Evolutionary conservation across 2,329 filamentous ascomycete species (phyloP), one percentile per base, ranked within the genome.

Genomic region (Chrysoporthe deuterocubensis): DNA sequence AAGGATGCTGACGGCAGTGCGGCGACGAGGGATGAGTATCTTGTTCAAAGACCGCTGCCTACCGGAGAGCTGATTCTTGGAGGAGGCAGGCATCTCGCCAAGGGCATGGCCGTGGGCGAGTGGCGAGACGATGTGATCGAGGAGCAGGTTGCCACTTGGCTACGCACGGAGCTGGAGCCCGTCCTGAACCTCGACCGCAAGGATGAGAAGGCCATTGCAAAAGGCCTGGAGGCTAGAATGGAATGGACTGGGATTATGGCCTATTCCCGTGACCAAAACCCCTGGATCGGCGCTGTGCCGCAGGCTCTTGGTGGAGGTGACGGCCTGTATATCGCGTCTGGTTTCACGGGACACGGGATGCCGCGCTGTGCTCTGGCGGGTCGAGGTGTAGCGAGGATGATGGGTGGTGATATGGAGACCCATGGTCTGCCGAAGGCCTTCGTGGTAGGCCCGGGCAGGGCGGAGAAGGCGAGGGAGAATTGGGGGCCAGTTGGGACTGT

Each of bases 241-340:
- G 88, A 92, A 75, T 95, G 92, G 92, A 92, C 90, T 1, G 92
- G 92, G 0, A 91, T 94, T 72, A 94, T 94, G 92, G 92, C 90
- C 0, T 94, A 88, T 77, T 89, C 87, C 42, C 81, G 88, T 7
- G 92, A 94, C 75, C 81, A 84, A 0, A 77, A 84, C 62, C 91
- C 92, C 0, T 94, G 89, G 89, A 89, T 94, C 2, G 92, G 92
- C 0, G 78, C 80, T 11, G 85, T 94, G n/a, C 88, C 89, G 0
- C 78, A 78, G 46, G 73, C 76, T 6, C 71, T 85, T 34, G 78
- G 85, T 5, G 87, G 84, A n/a, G 81, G 78, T 21, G 75, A 82
- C 2, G 89, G 89, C 0, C 71, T 92, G 65, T 93, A 83, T 81
- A 71, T 93, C 14, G 85, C 84, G 69, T 90, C 84, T 2, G 91